phyloP scores from a whole-genome alignment of 2,329 filamentous ascomycete species.

The Phaeomoniella chlamydospora region DNA sequence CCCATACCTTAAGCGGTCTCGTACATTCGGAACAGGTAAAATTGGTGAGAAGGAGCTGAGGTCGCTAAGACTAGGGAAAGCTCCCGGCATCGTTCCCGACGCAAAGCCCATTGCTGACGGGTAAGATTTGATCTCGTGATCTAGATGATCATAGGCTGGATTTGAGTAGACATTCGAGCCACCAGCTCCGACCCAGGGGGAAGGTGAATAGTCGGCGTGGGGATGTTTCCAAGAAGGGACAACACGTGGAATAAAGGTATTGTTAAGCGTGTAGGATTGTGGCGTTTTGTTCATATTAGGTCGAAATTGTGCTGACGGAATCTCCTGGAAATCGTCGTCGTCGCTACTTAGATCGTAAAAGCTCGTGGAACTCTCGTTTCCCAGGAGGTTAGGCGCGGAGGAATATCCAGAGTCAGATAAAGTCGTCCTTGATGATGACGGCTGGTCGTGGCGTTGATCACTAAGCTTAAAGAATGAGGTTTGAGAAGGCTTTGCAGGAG shows the following conservation, averaged over 20 bases:
- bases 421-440: not conserved
- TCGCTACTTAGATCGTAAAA: conserved; percentile 6
- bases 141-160: conserved; percentile 1
- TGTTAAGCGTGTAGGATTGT: too few relatives aligned
- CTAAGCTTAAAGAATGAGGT: not conserved
- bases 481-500: conserved; percentile 3
- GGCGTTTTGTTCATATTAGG: conserved; percentile 1
- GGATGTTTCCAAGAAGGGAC: conserved; percentile 7
- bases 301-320: conserved; percentile 11
- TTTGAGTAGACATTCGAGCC: conserved; percentile 1
- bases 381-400: not conserved
- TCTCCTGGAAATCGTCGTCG: conserved; percentile 20
- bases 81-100: not conserved
- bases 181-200: conserved; percentile 4
- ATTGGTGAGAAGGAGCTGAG: not conserved
- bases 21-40: too few relatives aligned
- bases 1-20: conserved; percentile 6
- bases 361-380: not conserved
- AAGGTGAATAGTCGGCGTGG: conserved; percentile 7
- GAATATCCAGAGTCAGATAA: not conserved
- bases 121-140: conserved; percentile 1
- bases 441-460: too few relatives aligned
- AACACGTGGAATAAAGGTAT: conserved; percentile 5
- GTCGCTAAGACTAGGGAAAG: not conserved
- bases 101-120: not conserved